Conservation (phyloP, 2,329 filamentous ascomycete species). For the Thielaviopsis populi region DNA sequence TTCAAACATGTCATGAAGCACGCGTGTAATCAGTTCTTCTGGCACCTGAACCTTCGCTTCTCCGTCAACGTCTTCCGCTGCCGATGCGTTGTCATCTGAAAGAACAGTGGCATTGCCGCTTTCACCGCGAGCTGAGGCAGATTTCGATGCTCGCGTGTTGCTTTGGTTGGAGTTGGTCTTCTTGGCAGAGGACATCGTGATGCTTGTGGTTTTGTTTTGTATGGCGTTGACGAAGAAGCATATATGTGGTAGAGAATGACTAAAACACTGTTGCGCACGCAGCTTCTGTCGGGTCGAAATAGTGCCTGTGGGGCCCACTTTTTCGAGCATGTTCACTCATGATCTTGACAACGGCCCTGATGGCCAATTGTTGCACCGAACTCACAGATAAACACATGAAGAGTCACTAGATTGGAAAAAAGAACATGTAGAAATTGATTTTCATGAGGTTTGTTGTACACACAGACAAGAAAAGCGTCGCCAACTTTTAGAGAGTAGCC, state of each 20-base stretch:
- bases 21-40: conserved; percentile 53
- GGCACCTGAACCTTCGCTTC: conserved; percentile 43
- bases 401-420: not conserved
- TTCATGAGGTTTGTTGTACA: conserved; percentile 15
- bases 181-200: not conserved
- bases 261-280: too few species aligned
- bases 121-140: not conserved
- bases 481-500: not conserved
- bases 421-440: conserved; percentile 11
- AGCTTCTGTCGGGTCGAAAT: too few species aligned
- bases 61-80: conserved; percentile 20
- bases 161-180: conserved; percentile 16
- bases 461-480: conserved; percentile 12
- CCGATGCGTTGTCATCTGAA: not conserved
- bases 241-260: not conserved
- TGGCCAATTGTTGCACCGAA: too few species aligned
- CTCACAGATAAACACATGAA: not conserved
- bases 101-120: conserved; percentile 20
- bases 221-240: not conserved
- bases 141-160: not conserved
- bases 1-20: conserved; percentile 70
- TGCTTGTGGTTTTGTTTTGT: not conserved
- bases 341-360: too few species aligned
- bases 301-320: too few species aligned
- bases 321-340: too few species aligned